These are phyloP conservation scores for Francoa sonchifolia DNA, from an alignment of 441 rosid species.

Conservation along the genomic window DNA sequence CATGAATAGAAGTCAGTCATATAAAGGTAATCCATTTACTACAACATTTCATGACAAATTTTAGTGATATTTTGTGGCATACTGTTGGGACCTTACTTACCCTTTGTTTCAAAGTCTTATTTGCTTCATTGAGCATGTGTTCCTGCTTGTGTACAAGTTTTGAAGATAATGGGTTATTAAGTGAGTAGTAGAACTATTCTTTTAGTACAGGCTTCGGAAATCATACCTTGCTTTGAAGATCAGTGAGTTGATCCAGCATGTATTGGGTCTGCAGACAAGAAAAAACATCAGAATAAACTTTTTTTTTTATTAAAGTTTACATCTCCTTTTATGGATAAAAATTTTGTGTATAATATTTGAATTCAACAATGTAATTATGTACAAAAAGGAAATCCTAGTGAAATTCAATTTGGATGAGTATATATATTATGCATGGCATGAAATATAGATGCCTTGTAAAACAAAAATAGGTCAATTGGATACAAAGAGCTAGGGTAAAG, in stretches of 20 bases:
- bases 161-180: not conserved
- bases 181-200: too few relatives aligned
- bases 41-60: not conserved
- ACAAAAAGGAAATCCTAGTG: not conserved
- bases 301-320: not conserved
- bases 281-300: not conserved
- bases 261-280: slow-evolving; percentile 51
- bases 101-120: slow-evolving; percentile 71
- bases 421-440: too few relatives aligned
- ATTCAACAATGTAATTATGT: not conserved
- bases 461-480: too few relatives aligned
- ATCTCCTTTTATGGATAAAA: too few relatives aligned
- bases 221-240: slow-evolving; percentile 81
- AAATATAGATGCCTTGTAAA: too few relatives aligned
- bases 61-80: not conserved
- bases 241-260: slow-evolving; percentile 91
- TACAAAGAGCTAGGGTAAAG: not conserved
- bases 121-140: slow-evolving; percentile 66
- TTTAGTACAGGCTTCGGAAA: too few relatives aligned
- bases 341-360: too few relatives aligned
- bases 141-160: slow-evolving; percentile 33
- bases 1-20: too few relatives aligned
- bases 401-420: not conserved
- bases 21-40: not conserved
- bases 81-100: slow-evolving; percentile 20